A percentile compares a stretch with the other conserved stretches of the same genome.
phyloP scores from a whole-genome alignment of 108 stramenopile genomes.

The Craspedostauros australis region DNA sequence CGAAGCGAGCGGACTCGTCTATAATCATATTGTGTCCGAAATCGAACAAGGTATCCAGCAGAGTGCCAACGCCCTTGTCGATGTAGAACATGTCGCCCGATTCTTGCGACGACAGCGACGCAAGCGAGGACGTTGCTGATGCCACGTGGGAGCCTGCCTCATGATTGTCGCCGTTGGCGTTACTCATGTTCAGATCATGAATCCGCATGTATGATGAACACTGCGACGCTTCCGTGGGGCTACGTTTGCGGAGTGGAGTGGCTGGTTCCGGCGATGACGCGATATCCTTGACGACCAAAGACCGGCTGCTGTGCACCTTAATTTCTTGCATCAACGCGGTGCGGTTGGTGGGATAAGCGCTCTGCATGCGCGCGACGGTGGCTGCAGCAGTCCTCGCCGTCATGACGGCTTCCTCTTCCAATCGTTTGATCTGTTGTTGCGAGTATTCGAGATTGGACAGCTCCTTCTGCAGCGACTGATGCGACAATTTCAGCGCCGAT shows the following conservation, averaged over 20 bases:
- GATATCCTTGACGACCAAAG: no score
- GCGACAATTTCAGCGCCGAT: constrained; percentile 1
- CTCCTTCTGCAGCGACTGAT: constrained; percentile 2
- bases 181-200: constrained; percentile 14
- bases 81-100: constrained; percentile 9
- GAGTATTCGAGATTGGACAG: constrained; percentile 3
- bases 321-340: no score
- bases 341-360: no score
- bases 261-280: no score
- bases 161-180: not conserved
- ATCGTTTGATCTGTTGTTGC: constrained; percentile 1
- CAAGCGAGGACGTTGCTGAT: not conserved
- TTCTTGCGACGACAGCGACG: no score
- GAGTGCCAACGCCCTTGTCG: constrained; percentile 4
- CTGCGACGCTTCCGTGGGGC: no score
- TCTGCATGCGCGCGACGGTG: no score
- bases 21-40: constrained; percentile 35
- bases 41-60: constrained; percentile 39
- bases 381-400: no score
- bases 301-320: no score
- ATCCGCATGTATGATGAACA: constrained; percentile 26
- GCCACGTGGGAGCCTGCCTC: not conserved
- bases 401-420: constrained; percentile 4
- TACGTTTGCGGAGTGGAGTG: no score
- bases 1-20: constrained; percentile 61